Evolutionary conservation across 768 basidiomycete species (phyloP), one percentile per base, ranked within the genome.

Genomic region (Saitozyma podzolica): DNA sequence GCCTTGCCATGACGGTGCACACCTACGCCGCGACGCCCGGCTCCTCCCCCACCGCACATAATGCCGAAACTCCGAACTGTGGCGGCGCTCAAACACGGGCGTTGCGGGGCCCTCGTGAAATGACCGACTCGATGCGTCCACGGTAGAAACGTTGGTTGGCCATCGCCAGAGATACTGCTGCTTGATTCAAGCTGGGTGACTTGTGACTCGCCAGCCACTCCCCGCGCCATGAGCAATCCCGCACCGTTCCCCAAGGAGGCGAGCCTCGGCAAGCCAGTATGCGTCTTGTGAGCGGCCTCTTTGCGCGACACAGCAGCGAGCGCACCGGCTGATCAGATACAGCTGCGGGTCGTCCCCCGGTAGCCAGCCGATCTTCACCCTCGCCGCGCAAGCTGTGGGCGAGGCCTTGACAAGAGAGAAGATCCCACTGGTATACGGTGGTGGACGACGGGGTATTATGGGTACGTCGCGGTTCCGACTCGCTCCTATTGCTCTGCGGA

Each of bases 371-470:
- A 86, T 86, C 1, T 92, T 85, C 74, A 79, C 83, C 29, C 78
- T 82, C 17, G 90, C 92, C 13, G 92, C 92, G 1, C 42, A 69
- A 89, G 90, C 91, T 19, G 72, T 96, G 11, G 93, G 90, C 45
- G 78, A 81, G 50, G 90, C 92, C 0, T 80, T 95, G 37, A 90
- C 86, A 3, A 78, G 78, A 8, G 80, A 83, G 14, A 81, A 84
- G 0, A 82, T 87, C 3, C 84, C 86, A 4, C 83, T 96, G 13
- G 84, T 97, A 2, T 97, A 96, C 74, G 93, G 93, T 2, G 93
- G 93, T 8, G 93, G 92, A 0, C 82, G 83, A 17, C 82, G 83
- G 49, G 93, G 93, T 1, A 83, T 95, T 65, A 96, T 96, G 93
- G 93, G 93, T 64, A 78, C 85, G 68, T 57, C 52, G 14, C 39